phyloP scores from a whole-genome alignment of 2,329 filamentous ascomycete genomes.

The Ophiostoma populinum region DNA sequence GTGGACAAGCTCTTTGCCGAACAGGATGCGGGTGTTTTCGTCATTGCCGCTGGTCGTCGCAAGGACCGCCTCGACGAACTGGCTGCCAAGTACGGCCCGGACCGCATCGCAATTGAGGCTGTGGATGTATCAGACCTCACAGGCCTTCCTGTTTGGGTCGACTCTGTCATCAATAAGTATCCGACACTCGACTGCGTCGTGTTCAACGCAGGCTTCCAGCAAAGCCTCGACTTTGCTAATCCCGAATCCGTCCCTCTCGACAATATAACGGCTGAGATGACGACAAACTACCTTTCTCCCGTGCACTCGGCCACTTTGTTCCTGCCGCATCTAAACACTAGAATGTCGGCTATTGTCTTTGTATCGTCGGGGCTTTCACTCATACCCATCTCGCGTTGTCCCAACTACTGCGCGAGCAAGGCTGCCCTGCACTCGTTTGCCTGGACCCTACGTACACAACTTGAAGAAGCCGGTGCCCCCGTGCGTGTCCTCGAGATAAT shows the following conservation, averaged over 20 bases:
- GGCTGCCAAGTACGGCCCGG: conserved; percentile 23
- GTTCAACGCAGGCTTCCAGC: conserved; percentile 39
- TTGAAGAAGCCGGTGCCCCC: conserved; percentile 16
- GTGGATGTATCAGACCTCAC: conserved; percentile 30
- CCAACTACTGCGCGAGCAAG: conserved; percentile 36
- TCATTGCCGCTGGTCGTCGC: conserved; percentile 36
- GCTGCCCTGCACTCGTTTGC: conserved; percentile 27
- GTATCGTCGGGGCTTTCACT: conserved; percentile 21
- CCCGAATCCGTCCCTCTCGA: conserved; percentile 21
- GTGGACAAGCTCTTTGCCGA: conserved; percentile 22
- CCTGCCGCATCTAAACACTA: conserved; percentile 14
- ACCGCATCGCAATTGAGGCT: conserved; percentile 21
- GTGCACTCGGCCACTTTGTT: conserved; percentile 13
- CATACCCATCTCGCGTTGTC: conserved; percentile 26
- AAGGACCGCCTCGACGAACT: conserved; percentile 31
- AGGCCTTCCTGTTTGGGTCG: conserved; percentile 24
- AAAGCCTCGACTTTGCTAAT: conserved; percentile 26
- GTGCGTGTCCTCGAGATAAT: conserved; percentile 29
- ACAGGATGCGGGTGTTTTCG: conserved; percentile 25
- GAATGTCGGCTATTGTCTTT: conserved; percentile 19
- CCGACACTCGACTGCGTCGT: conserved; percentile 37
- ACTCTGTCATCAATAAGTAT: conserved; percentile 20
- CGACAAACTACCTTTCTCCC: conserved; percentile 11
- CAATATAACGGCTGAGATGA: conserved; percentile 15
- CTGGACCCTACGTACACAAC: conserved; percentile 16